Evolutionary conservation across 2,329 filamentous ascomycete species (phyloP).

Genomic region (Knoxdaviesia capensis): DNA sequence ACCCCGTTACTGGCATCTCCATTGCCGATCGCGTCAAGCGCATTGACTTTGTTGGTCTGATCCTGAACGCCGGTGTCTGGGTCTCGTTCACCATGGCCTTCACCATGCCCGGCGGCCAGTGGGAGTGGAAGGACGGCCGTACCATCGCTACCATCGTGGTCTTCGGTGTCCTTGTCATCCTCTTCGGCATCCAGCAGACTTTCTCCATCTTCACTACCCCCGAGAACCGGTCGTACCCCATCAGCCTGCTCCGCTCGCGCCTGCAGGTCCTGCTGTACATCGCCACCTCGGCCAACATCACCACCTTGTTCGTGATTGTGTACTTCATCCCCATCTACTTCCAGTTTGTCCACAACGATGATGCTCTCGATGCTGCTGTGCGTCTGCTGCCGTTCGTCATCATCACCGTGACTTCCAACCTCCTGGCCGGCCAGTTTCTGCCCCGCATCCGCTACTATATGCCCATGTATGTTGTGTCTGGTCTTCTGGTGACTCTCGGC

Average conservation of each 20-base stretch:
- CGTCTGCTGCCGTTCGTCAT: conserved; percentile 5
- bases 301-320: conserved; percentile 4
- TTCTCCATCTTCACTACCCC: conserved; percentile 18
- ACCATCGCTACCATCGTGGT: conserved; percentile 24
- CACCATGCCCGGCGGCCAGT: conserved; percentile 26
- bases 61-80: conserved; percentile 19
- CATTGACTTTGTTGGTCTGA: conserved; percentile 21
- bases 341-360: conserved; percentile 7
- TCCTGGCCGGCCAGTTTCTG: conserved; percentile 5
- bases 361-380: conserved; percentile 4
- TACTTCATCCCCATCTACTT: conserved; percentile 8
- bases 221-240: conserved; percentile 14
- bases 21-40: conserved; percentile 10
- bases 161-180: conserved; percentile 14
- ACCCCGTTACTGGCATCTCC: conserved; percentile 5
- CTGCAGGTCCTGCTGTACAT: conserved; percentile 5
- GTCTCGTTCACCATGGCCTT: conserved; percentile 23
- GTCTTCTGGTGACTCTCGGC: conserved; percentile 3
- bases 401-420: conserved; percentile 5
- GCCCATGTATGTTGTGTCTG: conserved; percentile 3
- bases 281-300: conserved; percentile 4
- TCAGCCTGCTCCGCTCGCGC: conserved; percentile 7
- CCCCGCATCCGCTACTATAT: conserved; percentile 5
- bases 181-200: conserved; percentile 19
- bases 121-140: conserved; percentile 19